Evolutionary conservation across 2,329 filamentous ascomycete species (phyloP).

Genomic region (Alternaria novae-zelandiae): DNA sequence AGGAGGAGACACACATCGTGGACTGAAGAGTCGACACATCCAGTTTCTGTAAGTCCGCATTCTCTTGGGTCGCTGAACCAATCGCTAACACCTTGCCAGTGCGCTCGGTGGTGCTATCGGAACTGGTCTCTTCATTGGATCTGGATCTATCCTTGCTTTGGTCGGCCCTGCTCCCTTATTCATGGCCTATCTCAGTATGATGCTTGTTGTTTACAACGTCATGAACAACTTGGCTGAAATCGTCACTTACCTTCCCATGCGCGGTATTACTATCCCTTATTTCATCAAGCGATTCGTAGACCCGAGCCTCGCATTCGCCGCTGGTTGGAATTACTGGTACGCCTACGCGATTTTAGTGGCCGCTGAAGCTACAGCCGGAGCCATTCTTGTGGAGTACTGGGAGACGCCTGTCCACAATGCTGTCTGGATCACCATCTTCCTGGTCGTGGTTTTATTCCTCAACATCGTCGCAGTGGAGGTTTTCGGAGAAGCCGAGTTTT

Average conservation of each 20-base stretch:
- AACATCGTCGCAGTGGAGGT: conserved; percentile 46
- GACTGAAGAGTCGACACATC: conserved; percentile 47
- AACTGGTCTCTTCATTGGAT: conserved; percentile 47
- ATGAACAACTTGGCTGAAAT: conserved; percentile 52
- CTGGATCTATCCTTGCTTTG: conserved; percentile 39
- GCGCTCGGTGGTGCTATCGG: conserved; percentile 65
- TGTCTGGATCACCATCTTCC: conserved; percentile 47
- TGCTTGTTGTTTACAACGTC: conserved; percentile 48
- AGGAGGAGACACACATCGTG: conserved; percentile 45
- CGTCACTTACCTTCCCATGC: conserved; percentile 50
- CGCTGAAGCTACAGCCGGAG: conserved; percentile 43
- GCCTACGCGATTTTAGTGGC: conserved; percentile 46
- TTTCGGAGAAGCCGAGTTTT: conserved; percentile 58
- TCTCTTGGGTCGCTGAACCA: background rate
- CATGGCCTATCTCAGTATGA: conserved; percentile 48
- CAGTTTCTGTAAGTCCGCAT: conserved; percentile 41
- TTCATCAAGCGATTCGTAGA: conserved; percentile 56
- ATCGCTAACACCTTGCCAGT: conserved; percentile 55
- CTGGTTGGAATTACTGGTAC: conserved; percentile 37
- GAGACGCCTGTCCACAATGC: conserved; percentile 38
- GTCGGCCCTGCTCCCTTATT: conserved; percentile 45
- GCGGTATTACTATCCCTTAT: conserved; percentile 47
- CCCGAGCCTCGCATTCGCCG: conserved; percentile 49
- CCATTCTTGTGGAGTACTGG: conserved; percentile 47
- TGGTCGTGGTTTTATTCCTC: conserved; percentile 42